Evolutionary conservation across 768 basidiomycete species (phyloP).

Genomic region (Pulveroboletus sp.): DNA sequence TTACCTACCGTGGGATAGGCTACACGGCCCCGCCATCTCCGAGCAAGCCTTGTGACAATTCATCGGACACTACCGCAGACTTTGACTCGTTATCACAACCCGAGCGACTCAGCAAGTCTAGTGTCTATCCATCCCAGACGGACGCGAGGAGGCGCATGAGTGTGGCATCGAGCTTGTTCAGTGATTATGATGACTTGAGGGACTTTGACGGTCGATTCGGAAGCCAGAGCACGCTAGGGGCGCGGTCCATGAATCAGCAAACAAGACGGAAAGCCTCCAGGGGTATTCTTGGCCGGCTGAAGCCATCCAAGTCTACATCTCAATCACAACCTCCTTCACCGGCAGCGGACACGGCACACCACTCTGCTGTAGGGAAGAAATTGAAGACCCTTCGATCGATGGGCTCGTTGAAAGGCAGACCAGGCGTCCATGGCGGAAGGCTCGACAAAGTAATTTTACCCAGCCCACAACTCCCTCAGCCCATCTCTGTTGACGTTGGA

Average conservation of each 20-base stretch:
- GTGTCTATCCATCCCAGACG: constrained; percentile 28
- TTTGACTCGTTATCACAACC: constrained; percentile 18
- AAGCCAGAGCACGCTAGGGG: constrained; percentile 71
- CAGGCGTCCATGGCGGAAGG: constrained; percentile 19
- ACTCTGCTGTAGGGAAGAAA: constrained; percentile 41
- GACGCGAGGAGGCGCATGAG: constrained; percentile 62
- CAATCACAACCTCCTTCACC: constrained; percentile 46
- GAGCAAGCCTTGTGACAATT: constrained; percentile 26
- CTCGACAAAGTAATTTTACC: constrained; percentile 40
- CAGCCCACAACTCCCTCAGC: constrained; percentile 53
- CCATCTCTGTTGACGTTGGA: constrained; percentile 52
- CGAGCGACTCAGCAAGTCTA: constrained; percentile 18
- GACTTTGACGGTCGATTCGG: constrained; percentile 88
- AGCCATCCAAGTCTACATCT: constrained; percentile 39
- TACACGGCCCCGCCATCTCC: constrained; percentile 52
- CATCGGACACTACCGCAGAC: constrained; percentile 18
- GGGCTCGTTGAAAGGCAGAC: constrained; percentile 69
- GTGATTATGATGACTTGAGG: constrained; percentile 83
- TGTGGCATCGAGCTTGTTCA: constrained; percentile 68
- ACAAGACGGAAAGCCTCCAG: constrained; percentile 59
- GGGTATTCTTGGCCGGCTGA: constrained; percentile 66
- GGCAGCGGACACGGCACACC: constrained; percentile 37
- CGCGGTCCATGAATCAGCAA: constrained; percentile 37
- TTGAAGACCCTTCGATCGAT: constrained; percentile 78
- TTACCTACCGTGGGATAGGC: constrained; percentile 84